Percentiles rank a stretch among this genome's conserved stretches.
These are phyloP conservation scores for Gaeumannomyces sp. DNA, from an alignment of 2,329 filamentous ascomycete species.

Conservation along the genomic window DNA sequence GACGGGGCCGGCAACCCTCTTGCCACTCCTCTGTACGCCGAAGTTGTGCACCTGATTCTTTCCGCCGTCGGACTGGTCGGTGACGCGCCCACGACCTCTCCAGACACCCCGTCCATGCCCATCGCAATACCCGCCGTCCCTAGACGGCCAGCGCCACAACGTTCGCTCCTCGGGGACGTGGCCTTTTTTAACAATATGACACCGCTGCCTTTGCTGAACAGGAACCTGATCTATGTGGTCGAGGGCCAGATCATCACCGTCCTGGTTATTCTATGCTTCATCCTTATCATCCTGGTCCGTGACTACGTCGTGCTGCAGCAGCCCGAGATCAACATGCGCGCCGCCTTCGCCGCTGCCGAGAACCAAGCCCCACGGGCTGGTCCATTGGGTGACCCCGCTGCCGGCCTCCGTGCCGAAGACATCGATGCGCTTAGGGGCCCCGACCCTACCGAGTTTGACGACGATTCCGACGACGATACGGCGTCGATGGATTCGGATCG, in stretches of 20 bases:
- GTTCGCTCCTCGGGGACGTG: constrained; percentile 50
- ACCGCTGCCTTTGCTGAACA: constrained; percentile 65
- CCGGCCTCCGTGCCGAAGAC: constrained; percentile 7
- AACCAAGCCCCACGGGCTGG: constrained; percentile 10
- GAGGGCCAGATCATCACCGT: constrained; percentile 94
- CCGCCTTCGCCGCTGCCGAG: constrained; percentile 44
- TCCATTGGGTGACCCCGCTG: constrained; percentile 3
- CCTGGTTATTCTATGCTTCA: constrained; percentile 86
- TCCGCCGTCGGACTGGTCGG: constrained; percentile 18
- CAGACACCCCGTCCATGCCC: constrained; percentile 4
- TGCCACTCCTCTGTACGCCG: constrained; percentile 27
- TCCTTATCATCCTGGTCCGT: constrained; percentile 90
- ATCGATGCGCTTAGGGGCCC: constrained; percentile 3
- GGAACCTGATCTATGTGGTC: constrained; percentile 71
- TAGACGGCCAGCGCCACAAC: not conserved
- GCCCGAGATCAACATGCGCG: constrained; percentile 79
- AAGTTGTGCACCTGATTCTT: constrained; percentile 24
- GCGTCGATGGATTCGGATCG: not conserved
- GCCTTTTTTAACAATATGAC: constrained; percentile 56
- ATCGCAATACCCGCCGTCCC: not conserved
- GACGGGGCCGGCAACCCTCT: constrained; percentile 15
- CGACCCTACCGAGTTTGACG: not conserved
- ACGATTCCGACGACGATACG: not conserved
- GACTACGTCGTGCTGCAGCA: constrained; percentile 99
- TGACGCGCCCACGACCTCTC: constrained; percentile 12